Evolutionary conservation across 2,329 filamentous ascomycete genomes (phyloP), one percentile per base, ranked within the genome.

Genomic region (Domatiomyces catenatus): DNA sequence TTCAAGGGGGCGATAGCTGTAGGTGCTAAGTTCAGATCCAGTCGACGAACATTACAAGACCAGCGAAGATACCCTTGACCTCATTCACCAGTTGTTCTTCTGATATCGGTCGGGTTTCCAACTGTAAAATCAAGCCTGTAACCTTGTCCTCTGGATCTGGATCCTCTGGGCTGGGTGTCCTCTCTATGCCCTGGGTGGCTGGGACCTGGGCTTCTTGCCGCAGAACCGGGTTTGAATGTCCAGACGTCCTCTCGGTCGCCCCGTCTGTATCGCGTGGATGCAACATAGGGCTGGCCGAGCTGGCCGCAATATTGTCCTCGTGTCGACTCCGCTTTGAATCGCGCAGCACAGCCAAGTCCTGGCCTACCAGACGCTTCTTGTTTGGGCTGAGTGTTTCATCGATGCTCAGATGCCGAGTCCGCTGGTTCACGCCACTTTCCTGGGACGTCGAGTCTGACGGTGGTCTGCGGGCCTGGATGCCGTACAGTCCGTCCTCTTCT

Each of bases 1-100:
- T 67, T 0, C 85, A 87, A 0, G 82, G 80, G 59, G 94, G 94
- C 17, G 6, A 3, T 6, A 68, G 69, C 2, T 54, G 59, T 26
- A 61, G 61, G 3, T 17, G 50, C 18, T 28, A n/a, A 39, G 42
- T 32, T 43, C 8, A 15, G 26, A 24, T 26, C 8, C 10, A 39
- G 10, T 39, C 32, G 5, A 39, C 32, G 32, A 10, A 39, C 53
- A 56, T 56, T 7, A 55, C 56, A 5, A 59, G 53, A 2, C 58
- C 58, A 3, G 56, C 56, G 43, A 58, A 59, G 2, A 60, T 92
- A 0, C 81, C 81, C 52, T 87, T 87, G 0, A 93, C 84, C 59
- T 94, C 87, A 0, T 80, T 79, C 0, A 86, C 78, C 0, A 94
- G 72, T 58, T 94, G 84, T 0, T 88, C 82, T 54, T 86, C 81